phyloP scores from a whole-genome alignment of 2,329 filamentous ascomycete species.

The Colletotrichum tropicale region DNA sequence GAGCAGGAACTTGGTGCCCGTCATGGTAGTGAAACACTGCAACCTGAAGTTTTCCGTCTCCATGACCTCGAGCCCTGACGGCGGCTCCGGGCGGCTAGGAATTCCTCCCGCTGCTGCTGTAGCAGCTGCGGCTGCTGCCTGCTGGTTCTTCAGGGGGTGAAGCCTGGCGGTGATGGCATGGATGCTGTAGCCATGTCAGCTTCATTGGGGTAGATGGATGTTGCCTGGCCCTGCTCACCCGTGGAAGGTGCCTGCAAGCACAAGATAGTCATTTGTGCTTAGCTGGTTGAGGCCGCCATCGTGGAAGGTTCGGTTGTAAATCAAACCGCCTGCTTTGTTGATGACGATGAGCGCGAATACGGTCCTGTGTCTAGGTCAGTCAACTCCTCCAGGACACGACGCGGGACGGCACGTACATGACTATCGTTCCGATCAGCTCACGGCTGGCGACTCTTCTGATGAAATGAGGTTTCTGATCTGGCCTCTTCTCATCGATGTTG shows the following conservation, averaged over 20 bases:
- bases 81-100: slow-evolving; percentile 61
- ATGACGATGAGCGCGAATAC: slow-evolving; percentile 96
- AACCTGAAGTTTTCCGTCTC: slow-evolving; percentile 94
- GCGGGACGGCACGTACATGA: neutral
- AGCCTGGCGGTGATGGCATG: slow-evolving; percentile 72
- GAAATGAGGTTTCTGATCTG: neutral
- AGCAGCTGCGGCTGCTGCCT: slow-evolving; percentile 37
- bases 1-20: slow-evolving; percentile 92
- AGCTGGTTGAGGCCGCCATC: slow-evolving; percentile 85
- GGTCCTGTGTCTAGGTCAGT: slow-evolving; percentile 63
- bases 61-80: slow-evolving; percentile 87
- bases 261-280: slow-evolving; percentile 93
- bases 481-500: neutral
- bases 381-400: neutral
- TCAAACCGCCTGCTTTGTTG: slow-evolving; percentile 95
- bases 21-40: slow-evolving; percentile 94
- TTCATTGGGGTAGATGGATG: slow-evolving; percentile 22
- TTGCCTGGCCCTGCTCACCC: slow-evolving; percentile 63
- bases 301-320: slow-evolving; percentile 95
- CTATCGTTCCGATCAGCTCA: neutral
- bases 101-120: slow-evolving; percentile 31
- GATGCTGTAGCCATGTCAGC: slow-evolving; percentile 49
- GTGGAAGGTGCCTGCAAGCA: slow-evolving; percentile 96
- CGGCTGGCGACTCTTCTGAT: neutral
- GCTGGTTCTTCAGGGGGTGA: slow-evolving; percentile 54